Base-by-base conservation (phyloP, 495 filamentous ascomycete species). In the Recurvomyces mirabilis region DNA sequence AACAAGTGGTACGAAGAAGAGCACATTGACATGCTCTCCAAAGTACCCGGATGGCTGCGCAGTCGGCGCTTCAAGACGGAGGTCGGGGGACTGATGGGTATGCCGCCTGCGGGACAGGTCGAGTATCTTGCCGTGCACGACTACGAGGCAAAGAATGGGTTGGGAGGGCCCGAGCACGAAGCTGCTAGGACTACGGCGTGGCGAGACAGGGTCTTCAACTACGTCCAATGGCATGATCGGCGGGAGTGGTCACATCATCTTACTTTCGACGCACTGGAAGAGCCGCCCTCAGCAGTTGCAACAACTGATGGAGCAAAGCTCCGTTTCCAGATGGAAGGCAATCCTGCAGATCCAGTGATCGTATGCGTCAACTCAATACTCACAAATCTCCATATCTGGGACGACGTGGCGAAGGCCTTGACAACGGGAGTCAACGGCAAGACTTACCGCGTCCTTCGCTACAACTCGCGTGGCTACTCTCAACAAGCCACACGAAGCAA, bases 281-380 rank as follows among this genome's bases (percentile, higher is more conserved):
- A 54, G 32, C 46, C 46, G 13, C 46, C 51, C 3, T 82, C 79
- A 5, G 81, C 68, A 56, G 59, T 85, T 52, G 81, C 79, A 2
- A 75, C 78, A 0, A 54, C 65, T 0, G 83, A 91, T 56, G 76
- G 79, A 9, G 73, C 81, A 10, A 54, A 62, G 3, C 70, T 88
- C 13, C 75, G 78, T 5, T 87, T 83, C 60, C 70, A 78, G 9
- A 67, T 91, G n/a, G 81, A 85, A 57, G 84, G 84, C 24, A 69
- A 78, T 43, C 75, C 75, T 0, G 50, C 69, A 11, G 79, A 81
- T 1, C 83, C 82, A 0, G 70, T 79, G 0, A 71, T 91, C 22
- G 74, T 83, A 25, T 77, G 84, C 43, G 71, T 68, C 60, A 88
- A 88, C 67, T 82, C 78, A 4, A 79, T 91, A 39, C 73, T 91